A percentile compares a stretch with the other conserved stretches of the same genome.
These are phyloP conservation scores for Spinellus fusiger DNA, from an alignment of 192 early-diverging fungal genomes.

Conservation along the genomic window DNA sequence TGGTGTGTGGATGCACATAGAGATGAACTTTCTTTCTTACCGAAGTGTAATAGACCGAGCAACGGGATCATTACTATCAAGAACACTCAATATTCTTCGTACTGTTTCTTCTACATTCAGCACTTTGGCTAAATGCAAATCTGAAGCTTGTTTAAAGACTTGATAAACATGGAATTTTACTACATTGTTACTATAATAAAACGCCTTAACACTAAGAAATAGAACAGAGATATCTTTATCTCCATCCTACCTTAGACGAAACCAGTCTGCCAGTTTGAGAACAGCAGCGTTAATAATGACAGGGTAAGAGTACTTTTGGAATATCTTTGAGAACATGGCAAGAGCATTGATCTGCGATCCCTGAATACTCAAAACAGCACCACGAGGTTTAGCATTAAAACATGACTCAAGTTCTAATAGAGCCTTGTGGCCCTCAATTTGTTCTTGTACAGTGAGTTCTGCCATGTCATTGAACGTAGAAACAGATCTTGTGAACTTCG, in stretches of 20 bases:
- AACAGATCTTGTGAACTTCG: background rate
- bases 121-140: constrained; percentile 35
- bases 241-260: constrained; percentile 27
- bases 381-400: constrained; percentile 19
- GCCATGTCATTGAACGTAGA: background rate
- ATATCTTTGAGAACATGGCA: constrained; percentile 34
- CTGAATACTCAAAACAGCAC: constrained; percentile 7
- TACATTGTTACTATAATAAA: constrained; percentile 34
- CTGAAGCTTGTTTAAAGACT: constrained; percentile 31
- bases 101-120: constrained; percentile 41
- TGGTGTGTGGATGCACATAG: too few species aligned
- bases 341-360: constrained; percentile 35
- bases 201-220: background rate
- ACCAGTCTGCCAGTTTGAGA: constrained; percentile 46
- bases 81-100: constrained; percentile 33
- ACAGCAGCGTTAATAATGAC: constrained; percentile 43
- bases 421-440: constrained; percentile 24
- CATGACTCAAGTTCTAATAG: constrained; percentile 20
- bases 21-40: constrained; percentile 17
- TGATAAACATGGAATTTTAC: constrained; percentile 42
- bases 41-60: constrained; percentile 43
- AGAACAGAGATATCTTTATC: background rate
- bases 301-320: constrained; percentile 39
- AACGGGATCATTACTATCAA: constrained; percentile 39
- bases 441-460: constrained; percentile 2